Base-by-base conservation (phyloP, 2,329 filamentous ascomycete species). In the Colletotrichum euphorbiae region DNA sequence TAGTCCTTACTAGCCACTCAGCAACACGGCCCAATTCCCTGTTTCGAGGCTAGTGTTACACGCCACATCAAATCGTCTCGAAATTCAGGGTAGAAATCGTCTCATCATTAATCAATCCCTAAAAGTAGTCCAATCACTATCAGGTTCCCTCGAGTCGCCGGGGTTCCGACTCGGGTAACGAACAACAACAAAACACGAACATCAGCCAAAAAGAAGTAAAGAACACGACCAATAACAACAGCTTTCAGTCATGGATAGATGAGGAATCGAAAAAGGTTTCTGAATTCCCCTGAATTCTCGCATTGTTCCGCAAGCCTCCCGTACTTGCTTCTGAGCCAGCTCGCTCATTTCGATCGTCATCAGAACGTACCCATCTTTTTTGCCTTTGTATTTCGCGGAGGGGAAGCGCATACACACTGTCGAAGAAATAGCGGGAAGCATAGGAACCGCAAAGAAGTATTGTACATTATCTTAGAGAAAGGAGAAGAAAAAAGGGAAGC, bases 391-490 rank as follows among this genome's bases (percentile, higher is more conserved):
- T 38, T 45, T 19, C 15, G 36, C 31, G 45, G 17, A 40, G 36
- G 28, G 28, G 6, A 17, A 48, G 19, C 38, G n/a, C 55, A 50
- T 38, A 42, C 56, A 33, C 12, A 60, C 43, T 55, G 15, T 45
- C 50, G 33, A 17, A 19, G 45, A 33, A 54, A 46, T 15, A 43
- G 43, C 12, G 19, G 38, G 31, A 52, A 46, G 56, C n/a, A 33
- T 36, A 24, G 28, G 24, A 51, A 48, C 43, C 38, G 36, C 45
- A 31, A 54, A 55, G 48, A 38, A 51, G 40, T 69, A 70, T 70
- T 70, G 69, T 70, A 70, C 69, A 70, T 70, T 70, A 69, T 69
- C 52, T 68, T 45, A 63, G 55, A 67, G 48, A 62, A 63, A 40
- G 43, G 36, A 60, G 48, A 60, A 60, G 28, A 48, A 42, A 45